Base-by-base conservation (phyloP, 2,329 filamentous ascomycete species). In the Cadophora gregata region DNA sequence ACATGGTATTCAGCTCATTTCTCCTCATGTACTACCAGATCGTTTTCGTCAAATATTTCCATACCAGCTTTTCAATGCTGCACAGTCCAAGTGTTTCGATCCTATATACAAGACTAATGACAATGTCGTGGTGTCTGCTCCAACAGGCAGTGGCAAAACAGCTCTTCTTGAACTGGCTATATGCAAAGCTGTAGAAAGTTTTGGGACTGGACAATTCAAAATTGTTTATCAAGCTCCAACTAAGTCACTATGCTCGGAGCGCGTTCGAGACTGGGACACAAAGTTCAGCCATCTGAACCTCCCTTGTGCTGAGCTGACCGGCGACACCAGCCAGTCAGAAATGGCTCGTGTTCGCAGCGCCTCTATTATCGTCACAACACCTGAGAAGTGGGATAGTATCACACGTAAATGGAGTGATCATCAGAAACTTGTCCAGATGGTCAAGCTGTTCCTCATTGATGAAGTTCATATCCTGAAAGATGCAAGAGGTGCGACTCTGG, bases 311-410 rank as follows among this genome's bases (percentile, higher is more conserved):
- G 92, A 96, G 76, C 83, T 96, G 65, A 97, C 93, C 3, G 93
- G 93, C 0, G 93, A 96, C 75, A 94, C 91, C 0, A 89, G 91
- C 45, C 82, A 85, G 61, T 79, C 81, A 5, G 88, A 94, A 71
- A 82, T 93, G 67, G 83, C 83, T 25, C 86, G 85, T 63, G 90
- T 95, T 6, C 89, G 93, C 67, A 87, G 83, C 71, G 92, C 92
- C 3, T 89, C 89, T 56, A 92, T 97, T 69, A 95, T 97, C 71
- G 85, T 96, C 69, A 96, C 93, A 0, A 97, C 93, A 0, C 93
- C 93, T 0, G 93, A 97, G 78, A 96, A 96, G 75, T 96, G 93
- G 93, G 93, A 97, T 75, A 95, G 92, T 67, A 89, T 96, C 77
- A 96, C 93, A 0, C 84, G 93, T 21, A 94, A 93, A 75, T 96